These are phyloP conservation scores for Noccaea caerulescens DNA, from an alignment of 345 rosid species.

Conservation along the genomic window DNA sequence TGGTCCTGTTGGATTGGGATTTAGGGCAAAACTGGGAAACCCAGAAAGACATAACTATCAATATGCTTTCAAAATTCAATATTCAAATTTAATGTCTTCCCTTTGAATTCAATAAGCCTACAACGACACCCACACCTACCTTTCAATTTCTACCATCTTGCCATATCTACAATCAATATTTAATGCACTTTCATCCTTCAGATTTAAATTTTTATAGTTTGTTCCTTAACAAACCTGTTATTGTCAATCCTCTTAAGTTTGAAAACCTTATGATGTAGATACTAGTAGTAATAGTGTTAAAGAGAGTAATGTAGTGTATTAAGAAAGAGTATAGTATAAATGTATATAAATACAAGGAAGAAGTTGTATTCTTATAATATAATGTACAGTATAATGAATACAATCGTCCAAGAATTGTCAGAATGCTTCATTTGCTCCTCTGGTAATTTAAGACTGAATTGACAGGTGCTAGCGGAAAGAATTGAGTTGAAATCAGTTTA, in stretches of 20 bases:
- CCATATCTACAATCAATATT: slow-evolving; percentile 24
- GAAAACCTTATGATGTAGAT: not conserved
- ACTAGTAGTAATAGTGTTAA: too few species aligned
- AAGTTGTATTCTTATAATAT: too few species aligned
- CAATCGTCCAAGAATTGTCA: slow-evolving; percentile 29
- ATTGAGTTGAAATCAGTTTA: slow-evolving; percentile 19
- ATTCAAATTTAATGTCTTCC: slow-evolving; percentile 32
- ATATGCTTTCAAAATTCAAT: slow-evolving; percentile 41
- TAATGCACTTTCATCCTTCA: slow-evolving; percentile 23
- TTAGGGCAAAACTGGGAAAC: slow-evolving; percentile 28
- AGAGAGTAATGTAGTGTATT: not conserved
- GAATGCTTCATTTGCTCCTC: slow-evolving; percentile 15
- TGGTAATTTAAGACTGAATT: slow-evolving; percentile 15
- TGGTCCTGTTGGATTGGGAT: slow-evolving; percentile 32
- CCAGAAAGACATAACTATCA: slow-evolving; percentile 32
- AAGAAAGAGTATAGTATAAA: not conserved
- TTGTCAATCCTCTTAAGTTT: not conserved
- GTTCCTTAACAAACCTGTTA: too few species aligned
- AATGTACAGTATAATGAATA: not conserved
- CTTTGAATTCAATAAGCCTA: slow-evolving; percentile 34
- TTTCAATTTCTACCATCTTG: slow-evolving; percentile 28
- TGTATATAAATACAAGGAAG: too few species aligned
- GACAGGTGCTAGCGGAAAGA: slow-evolving; percentile 34
- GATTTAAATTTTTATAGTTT: too few species aligned
- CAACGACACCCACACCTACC: slow-evolving; percentile 45